Conservation (phyloP, 192 early-diverging fungal genomes). For the Podila verticillata region DNA sequence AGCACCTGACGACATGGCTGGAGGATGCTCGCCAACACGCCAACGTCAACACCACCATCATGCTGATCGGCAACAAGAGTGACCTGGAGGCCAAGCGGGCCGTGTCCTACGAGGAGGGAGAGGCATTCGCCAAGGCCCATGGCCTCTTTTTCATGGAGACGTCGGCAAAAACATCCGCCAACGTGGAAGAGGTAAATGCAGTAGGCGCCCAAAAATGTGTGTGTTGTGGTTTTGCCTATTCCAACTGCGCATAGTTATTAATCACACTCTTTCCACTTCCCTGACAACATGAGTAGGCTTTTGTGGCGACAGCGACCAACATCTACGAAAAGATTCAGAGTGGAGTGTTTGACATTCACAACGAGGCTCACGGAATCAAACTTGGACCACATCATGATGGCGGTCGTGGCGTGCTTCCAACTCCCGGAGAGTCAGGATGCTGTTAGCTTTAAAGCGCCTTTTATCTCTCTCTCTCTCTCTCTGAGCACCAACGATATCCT, state of each 20-base stretch:
- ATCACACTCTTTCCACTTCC: background rate
- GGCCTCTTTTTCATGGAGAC: slow-evolving; percentile 93
- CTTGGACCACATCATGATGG: too few species aligned
- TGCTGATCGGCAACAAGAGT: slow-evolving; percentile 93
- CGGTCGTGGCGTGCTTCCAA: too few species aligned
- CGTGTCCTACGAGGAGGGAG: slow-evolving; percentile 87
- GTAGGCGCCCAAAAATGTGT: background rate
- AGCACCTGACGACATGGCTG: slow-evolving; percentile 56
- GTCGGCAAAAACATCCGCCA: slow-evolving; percentile 87
- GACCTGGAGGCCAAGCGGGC: slow-evolving; percentile 83
- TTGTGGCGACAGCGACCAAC: slow-evolving; percentile 80
- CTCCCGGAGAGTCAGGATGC: too few species aligned
- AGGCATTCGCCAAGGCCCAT: slow-evolving; percentile 86
- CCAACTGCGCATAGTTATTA: too few species aligned
- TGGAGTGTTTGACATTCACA: slow-evolving; percentile 77
- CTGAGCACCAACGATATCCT: too few species aligned
- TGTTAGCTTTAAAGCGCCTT: too few species aligned
- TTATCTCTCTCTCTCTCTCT: too few species aligned
- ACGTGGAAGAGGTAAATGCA: slow-evolving; percentile 73
- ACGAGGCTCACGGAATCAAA: slow-evolving; percentile 54
- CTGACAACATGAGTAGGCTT: slow-evolving; percentile 57
- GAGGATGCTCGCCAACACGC: slow-evolving; percentile 86
- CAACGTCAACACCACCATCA: slow-evolving; percentile 88
- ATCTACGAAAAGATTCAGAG: slow-evolving; percentile 84
- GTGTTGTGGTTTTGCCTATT: too few species aligned